These are phyloP conservation scores for Clonostachys sp. DNA, from an alignment of 2,329 filamentous ascomycete species.

Conservation along the genomic window DNA sequence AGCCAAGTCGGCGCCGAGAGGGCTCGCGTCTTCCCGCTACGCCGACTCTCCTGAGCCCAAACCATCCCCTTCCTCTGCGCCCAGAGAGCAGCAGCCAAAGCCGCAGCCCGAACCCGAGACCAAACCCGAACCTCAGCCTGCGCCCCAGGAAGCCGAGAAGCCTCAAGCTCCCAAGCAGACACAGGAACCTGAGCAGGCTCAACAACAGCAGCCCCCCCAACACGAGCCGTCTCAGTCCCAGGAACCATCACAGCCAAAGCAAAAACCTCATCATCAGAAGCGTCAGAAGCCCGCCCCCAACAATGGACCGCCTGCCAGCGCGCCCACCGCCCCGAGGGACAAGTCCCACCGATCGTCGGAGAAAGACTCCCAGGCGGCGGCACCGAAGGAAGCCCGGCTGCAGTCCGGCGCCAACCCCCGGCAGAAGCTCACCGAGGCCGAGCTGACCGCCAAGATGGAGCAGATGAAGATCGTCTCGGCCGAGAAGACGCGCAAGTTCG, in stretches of 20 bases:
- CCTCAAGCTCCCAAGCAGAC: too few species aligned
- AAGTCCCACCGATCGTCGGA: slow-evolving; percentile 8
- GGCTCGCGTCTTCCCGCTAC: slow-evolving; percentile 22
- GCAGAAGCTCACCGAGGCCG: slow-evolving; percentile 53
- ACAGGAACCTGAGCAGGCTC: too few species aligned
- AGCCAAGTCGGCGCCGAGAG: slow-evolving; percentile 7
- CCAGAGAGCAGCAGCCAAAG: too few species aligned
- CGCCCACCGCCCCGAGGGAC: slow-evolving; percentile 18
- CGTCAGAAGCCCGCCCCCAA: slow-evolving; percentile 7
- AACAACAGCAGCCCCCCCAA: not conserved
- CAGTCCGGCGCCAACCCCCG: slow-evolving; percentile 54
- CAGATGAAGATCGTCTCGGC: slow-evolving; percentile 54
- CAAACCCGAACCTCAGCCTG: not conserved
- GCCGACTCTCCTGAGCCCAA: slow-evolving; percentile 18
- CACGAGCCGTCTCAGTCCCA: not conserved
- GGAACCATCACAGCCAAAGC: slow-evolving; percentile 5
- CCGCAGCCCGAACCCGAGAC: not conserved
- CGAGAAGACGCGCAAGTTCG: slow-evolving; percentile 55
- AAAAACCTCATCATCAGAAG: slow-evolving; percentile 5
- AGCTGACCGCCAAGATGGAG: slow-evolving; percentile 56
- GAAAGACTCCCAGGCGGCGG: slow-evolving; percentile 15
- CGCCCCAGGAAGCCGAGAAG: not conserved
- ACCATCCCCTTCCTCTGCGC: not conserved
- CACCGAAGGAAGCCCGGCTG: slow-evolving; percentile 33
- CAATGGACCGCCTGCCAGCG: slow-evolving; percentile 17